Percentiles rank a stretch among this genome's conserved stretches.
Conservation (phyloP, 2,329 filamentous ascomycete species). For the Pseudogymnoascus sp. region DNA sequence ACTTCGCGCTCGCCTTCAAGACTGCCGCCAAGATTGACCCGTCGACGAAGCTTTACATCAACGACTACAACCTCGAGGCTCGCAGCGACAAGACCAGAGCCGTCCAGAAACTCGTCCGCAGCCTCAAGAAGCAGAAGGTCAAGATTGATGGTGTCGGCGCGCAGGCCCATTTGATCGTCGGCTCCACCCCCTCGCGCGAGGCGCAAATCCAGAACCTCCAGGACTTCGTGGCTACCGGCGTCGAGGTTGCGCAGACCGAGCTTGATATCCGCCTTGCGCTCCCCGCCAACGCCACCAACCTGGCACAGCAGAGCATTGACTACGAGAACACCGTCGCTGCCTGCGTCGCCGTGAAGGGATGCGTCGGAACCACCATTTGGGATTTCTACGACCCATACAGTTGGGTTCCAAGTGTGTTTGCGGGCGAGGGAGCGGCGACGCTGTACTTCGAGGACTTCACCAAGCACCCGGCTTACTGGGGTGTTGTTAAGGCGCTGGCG, state of each 20-base stretch:
- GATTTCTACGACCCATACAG: constrained; percentile 30
- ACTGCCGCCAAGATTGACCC: constrained; percentile 50
- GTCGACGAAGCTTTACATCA: constrained; percentile 54
- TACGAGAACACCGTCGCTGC: constrained; percentile 34
- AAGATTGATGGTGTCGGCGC: constrained; percentile 58
- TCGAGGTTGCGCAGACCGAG: constrained; percentile 57
- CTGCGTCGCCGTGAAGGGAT: constrained; percentile 23
- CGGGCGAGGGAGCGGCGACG: constrained; percentile 37
- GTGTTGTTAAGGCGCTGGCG: constrained; percentile 31
- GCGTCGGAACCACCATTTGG: constrained; percentile 29
- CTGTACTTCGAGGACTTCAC: constrained; percentile 39
- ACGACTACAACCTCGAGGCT: constrained; percentile 59
- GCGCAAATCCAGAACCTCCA: constrained; percentile 41
- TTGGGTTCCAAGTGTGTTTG: constrained; percentile 39
- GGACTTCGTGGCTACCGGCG: constrained; percentile 44
- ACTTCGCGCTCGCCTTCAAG: constrained; percentile 46
- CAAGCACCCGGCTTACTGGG: constrained; percentile 40
- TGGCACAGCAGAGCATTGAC: constrained; percentile 42
- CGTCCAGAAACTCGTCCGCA: constrained; percentile 38
- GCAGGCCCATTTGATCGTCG: constrained; percentile 55
- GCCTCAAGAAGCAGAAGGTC: constrained; percentile 43
- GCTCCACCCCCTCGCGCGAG: constrained; percentile 42
- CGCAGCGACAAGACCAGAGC: constrained; percentile 42
- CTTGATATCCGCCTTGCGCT: constrained; percentile 51
- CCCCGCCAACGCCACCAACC: constrained; percentile 37